Base-by-base conservation (phyloP, 352 stramenopile genomes). In the Proteromonas lacertae region DNA sequence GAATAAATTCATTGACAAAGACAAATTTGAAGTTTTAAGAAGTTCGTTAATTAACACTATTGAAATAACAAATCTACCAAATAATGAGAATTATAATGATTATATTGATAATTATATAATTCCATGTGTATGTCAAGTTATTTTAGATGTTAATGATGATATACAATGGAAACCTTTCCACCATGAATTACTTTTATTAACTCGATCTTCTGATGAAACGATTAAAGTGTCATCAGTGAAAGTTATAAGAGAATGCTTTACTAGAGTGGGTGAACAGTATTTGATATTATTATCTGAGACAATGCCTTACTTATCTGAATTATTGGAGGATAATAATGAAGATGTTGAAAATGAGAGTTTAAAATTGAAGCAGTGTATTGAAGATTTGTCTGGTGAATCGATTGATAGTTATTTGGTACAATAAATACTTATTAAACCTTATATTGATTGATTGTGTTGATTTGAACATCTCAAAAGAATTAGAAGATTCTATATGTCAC, bases 251-350 rank as follows among this genome's bases (percentile, higher is more conserved):
- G 25, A 40, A 36, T 50, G 48, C 32, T 57, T 57, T 26, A 16
- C 31, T 21, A 35, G 46, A 23, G 35, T 57, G 16, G 50, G 50
- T 5, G 50, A 57, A 17, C 49, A 57, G 20, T 57, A 56, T 18
- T 30, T 59, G 24, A n/a, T 29, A 4, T 30, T 57, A 4, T 25
- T 57, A 17, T 49, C 50, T 18, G 50, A 57, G 37, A 55, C 44
- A 32, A 12, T 57, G n/a, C 46, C 46, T 6, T 57, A 49, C 36
- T 31, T 57, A n/a, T 52, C 45, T 25, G 50, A 57, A 32, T 20
- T 50, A 12, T 36, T 57, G 21, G 50, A 57, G 36, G 50, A 57
- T 48, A 29, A 35, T 23, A 25, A 42, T 20, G 28, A 24, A 17
- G 48, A 56, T 26, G 50, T 57, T n/a, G 43, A 42, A 21, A 26